Percentiles rank a stretch among this genome's conserved stretches.
phyloP scores from a whole-genome alignment of 2,329 filamentous ascomycete species.

The Cyclaneusma minus region DNA sequence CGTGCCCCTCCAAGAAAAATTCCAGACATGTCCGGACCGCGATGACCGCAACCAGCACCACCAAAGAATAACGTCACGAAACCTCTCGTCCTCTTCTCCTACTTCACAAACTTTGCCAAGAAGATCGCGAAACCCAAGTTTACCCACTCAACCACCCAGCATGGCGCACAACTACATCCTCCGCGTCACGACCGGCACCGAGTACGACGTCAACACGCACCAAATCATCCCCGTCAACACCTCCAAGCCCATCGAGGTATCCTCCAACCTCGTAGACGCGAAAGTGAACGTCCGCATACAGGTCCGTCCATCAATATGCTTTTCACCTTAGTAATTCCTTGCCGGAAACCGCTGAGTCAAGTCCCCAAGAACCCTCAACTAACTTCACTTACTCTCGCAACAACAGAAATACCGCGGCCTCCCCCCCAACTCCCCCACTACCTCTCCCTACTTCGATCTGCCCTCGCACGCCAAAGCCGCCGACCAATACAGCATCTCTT shows the following conservation, averaged over 20 bases:
- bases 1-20: no score
- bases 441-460: conserved; percentile 63
- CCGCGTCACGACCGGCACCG: conserved; percentile 64
- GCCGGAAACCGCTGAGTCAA: neutral
- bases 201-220: conserved; percentile 61
- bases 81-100: no score
- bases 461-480: conserved; percentile 46
- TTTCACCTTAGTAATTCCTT: conserved; percentile 1
- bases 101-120: no score
- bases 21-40: no score
- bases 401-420: conserved; percentile 47
- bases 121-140: no score
- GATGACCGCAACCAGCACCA: no score
- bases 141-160: conserved; percentile 1
- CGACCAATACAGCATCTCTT: conserved; percentile 76
- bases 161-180: conserved; percentile 66
- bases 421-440: conserved; percentile 50
- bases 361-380: conserved; percentile 2
- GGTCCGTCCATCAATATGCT: conserved; percentile 30
- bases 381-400: neutral
- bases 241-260: conserved; percentile 43
- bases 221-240: conserved; percentile 62
- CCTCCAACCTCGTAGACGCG: conserved; percentile 45
- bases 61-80: no score
- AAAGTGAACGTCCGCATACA: conserved; percentile 63